These are phyloP conservation scores for Halteria grandinella DNA, from an alignment of 73 alveolate species.

Conservation along the genomic window DNA sequence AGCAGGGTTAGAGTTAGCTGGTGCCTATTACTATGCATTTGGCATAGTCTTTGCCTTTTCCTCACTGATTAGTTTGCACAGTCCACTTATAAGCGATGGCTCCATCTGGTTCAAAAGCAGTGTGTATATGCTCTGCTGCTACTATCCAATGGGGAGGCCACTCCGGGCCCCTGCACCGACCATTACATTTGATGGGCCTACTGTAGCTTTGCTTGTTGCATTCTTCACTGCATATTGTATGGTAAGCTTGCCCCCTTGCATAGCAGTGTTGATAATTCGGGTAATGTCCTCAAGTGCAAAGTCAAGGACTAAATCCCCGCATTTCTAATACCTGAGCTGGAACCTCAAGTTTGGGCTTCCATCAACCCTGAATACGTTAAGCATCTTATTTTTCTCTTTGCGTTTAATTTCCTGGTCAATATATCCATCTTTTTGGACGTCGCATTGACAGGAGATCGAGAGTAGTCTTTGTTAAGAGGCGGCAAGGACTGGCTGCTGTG, in stretches of 20 bases:
- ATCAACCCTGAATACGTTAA: neutral
- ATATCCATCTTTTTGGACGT: slow-evolving; percentile 15
- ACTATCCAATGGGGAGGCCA: neutral
- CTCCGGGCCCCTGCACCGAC: neutral
- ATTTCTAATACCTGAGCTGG: neutral
- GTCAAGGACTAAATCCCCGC: slow-evolving; percentile 15
- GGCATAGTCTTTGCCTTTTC: neutral
- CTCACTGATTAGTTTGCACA: neutral
- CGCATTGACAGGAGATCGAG: slow-evolving; percentile 19
- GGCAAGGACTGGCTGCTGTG: too few species aligned
- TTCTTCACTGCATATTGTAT: neutral
- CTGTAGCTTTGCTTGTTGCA: neutral
- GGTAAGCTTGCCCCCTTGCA: neutral
- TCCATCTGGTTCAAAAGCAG: slow-evolving; percentile 12
- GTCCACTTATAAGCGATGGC: neutral
- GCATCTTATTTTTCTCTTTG: slow-evolving; percentile 34
- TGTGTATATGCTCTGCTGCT: neutral
- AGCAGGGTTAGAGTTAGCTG: neutral
- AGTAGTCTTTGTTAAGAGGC: slow-evolving; percentile 10
- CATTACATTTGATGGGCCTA: neutral
- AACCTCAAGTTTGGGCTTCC: neutral
- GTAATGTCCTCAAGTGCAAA: slow-evolving; percentile 10
- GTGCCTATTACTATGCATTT: neutral
- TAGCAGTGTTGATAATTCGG: neutral
- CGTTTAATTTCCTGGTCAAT: neutral